phyloP scores from a whole-genome alignment of 768 basidiomycete genomes.

The Leccinum barrowsii region DNA sequence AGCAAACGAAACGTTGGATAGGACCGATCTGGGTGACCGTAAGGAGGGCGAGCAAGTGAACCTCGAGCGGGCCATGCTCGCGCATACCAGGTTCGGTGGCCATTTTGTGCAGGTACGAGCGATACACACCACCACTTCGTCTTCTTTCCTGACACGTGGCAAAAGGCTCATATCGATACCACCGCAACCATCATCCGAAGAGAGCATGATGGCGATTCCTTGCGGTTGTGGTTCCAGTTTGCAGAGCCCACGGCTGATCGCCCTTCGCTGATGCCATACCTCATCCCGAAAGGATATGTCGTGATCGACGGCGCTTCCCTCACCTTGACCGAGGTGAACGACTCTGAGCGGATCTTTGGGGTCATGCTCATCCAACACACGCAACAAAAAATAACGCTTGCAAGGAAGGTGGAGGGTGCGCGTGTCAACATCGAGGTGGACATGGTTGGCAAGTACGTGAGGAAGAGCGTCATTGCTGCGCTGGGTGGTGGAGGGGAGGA shows the following conservation, averaged over 20 bases:
- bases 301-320: constrained; percentile 93
- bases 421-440: constrained; percentile 95
- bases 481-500: constrained; percentile 53
- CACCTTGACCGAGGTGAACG: constrained; percentile 80
- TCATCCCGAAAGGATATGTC: constrained; percentile 93
- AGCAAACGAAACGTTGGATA: constrained; percentile 89
- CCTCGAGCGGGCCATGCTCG: constrained; percentile 92
- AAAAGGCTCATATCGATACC: constrained; percentile 88
- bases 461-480: constrained; percentile 73
- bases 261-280: constrained; percentile 69
- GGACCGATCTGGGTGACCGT: constrained; percentile 88
- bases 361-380: constrained; percentile 97
- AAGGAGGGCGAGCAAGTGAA: constrained; percentile 80
- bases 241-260: constrained; percentile 53
- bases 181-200: constrained; percentile 74
- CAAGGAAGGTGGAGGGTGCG: constrained; percentile 67
- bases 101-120: constrained; percentile 89
- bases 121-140: not conserved
- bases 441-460: constrained; percentile 90
- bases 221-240: constrained; percentile 80
- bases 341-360: constrained; percentile 60
- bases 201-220: constrained; percentile 78
- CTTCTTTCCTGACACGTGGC: not conserved
- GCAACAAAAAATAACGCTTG: constrained; percentile 81
- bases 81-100: constrained; percentile 89